Percentiles rank a stretch among this genome's conserved stretches.
Evolutionary conservation across 2,329 filamentous ascomycete species (phyloP).

Genomic region (Neofusicoccum parvum): DNA sequence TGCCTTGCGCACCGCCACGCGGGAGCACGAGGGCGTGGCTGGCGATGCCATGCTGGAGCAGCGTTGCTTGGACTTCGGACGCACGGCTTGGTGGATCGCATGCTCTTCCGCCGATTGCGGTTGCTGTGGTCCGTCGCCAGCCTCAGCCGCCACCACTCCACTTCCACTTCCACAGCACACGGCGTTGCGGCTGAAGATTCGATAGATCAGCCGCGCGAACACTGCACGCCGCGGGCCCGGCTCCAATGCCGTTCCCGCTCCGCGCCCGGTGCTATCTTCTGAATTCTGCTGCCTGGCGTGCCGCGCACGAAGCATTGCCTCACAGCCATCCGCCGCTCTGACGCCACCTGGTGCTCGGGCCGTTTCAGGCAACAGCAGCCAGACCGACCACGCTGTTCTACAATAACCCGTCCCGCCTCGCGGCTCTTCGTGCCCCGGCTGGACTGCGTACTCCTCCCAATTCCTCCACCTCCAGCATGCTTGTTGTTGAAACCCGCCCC

Average conservation of each 20-base stretch:
- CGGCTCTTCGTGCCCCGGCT: background rate
- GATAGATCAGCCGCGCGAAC: background rate
- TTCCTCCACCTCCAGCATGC: background rate
- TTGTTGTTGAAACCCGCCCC: background rate
- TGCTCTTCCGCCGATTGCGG: too few species aligned
- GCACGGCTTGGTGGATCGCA: background rate
- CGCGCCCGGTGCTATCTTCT: background rate
- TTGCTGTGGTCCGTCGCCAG: too few species aligned
- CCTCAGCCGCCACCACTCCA: too few species aligned
- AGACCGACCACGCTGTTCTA: background rate
- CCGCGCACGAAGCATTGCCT: background rate
- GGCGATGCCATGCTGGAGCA: too few species aligned
- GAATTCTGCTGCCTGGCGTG: background rate
- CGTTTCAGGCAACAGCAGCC: conserved; percentile 1
- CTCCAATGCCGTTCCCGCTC: background rate
- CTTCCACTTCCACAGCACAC: too few species aligned
- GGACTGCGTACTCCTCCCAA: background rate
- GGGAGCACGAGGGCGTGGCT: too few species aligned
- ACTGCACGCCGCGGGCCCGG: background rate
- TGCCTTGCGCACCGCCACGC: background rate
- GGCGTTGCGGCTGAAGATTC: background rate
- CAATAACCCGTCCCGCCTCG: too few species aligned
- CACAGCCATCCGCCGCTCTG: background rate
- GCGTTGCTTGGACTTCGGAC: too few species aligned
- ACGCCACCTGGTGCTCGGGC: background rate